phyloP scores from a whole-genome alignment of 768 basidiomycete genomes.

The Cystobasidium ongulense region DNA sequence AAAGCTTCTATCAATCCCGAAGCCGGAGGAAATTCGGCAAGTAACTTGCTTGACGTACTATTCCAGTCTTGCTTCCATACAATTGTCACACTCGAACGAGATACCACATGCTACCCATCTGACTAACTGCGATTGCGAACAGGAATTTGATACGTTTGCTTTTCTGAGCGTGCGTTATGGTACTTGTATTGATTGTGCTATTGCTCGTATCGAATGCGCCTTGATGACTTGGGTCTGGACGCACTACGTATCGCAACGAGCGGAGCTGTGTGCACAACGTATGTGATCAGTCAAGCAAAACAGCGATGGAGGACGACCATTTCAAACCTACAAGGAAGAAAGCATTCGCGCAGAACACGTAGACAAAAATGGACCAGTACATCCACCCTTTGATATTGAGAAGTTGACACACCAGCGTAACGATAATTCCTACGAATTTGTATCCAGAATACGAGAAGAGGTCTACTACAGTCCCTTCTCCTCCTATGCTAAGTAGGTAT shows the following conservation, averaged over 20 bases:
- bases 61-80: not conserved
- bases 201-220: conserved; percentile 40
- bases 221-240: conserved; percentile 31
- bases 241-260: conserved; percentile 77
- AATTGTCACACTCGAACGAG: conserved; percentile 57
- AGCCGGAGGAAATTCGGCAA: no score
- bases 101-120: conserved; percentile 77
- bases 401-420: conserved; percentile 65
- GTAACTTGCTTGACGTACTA: no score
- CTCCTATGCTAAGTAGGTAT: conserved; percentile 79
- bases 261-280: conserved; percentile 59
- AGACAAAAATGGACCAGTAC: conserved; percentile 66
- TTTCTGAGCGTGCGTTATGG: conserved; percentile 68
- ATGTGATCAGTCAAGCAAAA: not conserved
- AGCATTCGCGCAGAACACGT: conserved; percentile 77
- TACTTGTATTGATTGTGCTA: conserved; percentile 52
- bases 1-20: no score
- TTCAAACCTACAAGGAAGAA: conserved; percentile 72
- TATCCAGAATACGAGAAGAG: conserved; percentile 89
- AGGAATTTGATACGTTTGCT: conserved; percentile 80
- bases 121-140: conserved; percentile 71
- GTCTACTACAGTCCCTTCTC: conserved; percentile 62
- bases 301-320: not conserved
- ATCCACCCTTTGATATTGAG: conserved; percentile 57
- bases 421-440: conserved; percentile 92